Evolutionary conservation across 805 yeast genomes (phyloP), one percentile per base, ranked within the genome.

Genomic region (Candida dajiaensis): DNA sequence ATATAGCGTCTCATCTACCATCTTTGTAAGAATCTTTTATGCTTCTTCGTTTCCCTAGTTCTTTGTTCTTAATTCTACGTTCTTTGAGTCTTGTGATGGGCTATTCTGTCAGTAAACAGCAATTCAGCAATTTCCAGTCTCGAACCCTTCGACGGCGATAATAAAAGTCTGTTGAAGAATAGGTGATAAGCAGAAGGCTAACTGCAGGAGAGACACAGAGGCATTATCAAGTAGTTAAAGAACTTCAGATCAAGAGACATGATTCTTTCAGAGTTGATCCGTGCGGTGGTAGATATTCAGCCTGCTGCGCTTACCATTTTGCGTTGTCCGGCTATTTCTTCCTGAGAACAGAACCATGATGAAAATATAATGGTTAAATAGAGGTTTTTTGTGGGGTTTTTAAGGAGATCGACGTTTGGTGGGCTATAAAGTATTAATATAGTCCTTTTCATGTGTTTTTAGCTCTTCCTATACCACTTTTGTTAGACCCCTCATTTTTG

Each of bases 1-100:
- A 56, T 84, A 86, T 53, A 72, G 67, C 2, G 76, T 68, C 54
- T 79, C 84, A 56, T 67, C 73, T 12, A 62, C 64, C 69, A 68
- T 33, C 16, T 33, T 16, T 28, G 33, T 28, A 6, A 6, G 13
- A 4, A 28, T 28, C 33, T 28, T 4, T 6, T 28, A 12, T 28
- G 6, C n/a, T 15, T 28, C 13, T 28, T 12, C 12, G 11, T 25
- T 25, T 8, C 28, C 12, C 10, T 25, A 25, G 28, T 25, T 25
- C 28, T 11, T 25, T 25, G 5, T 11, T 28, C 33, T 28, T n/a
- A n/a, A n/a, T n/a, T n/a, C n/a, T n/a, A n/a, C n/a, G n/a, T n/a
- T n/a, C n/a, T 28, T 28, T 12, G n/a, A 15, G 9, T 16, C 36
- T 11, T 16, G 20, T 18, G 18, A 33, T 16, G 35, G 15, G 9